Conservation (phyloP, 345 rosid genomes). For the Salix dunnii region DNA sequence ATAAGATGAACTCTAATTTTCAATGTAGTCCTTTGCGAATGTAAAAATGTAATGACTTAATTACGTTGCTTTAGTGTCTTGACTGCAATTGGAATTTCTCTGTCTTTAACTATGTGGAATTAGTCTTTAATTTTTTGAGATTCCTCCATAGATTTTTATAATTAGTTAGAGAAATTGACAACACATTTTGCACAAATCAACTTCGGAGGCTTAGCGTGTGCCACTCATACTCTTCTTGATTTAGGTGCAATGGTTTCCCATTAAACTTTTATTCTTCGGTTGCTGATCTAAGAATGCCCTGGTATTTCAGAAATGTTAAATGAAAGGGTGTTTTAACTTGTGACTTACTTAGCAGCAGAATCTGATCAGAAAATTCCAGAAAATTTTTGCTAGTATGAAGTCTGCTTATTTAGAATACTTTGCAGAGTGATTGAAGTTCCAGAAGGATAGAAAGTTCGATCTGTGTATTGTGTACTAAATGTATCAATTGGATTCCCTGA, state of each 20-base stretch:
- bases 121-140: neutral
- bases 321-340: neutral
- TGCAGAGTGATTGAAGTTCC: neutral
- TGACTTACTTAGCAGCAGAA: neutral
- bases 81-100: neutral
- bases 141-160: neutral
- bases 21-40: neutral
- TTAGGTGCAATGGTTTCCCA: neutral
- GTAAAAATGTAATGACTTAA: neutral
- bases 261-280: neutral
- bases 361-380: neutral
- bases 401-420: neutral
- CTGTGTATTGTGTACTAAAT: neutral
- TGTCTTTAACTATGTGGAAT: neutral
- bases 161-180: neutral
- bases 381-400: neutral
- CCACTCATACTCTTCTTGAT: neutral
- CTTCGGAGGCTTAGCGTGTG: neutral
- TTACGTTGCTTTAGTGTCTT: neutral
- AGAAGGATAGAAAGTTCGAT: neutral
- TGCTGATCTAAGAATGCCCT: neutral
- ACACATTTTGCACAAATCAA: neutral
- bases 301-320: neutral
- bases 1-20: neutral
- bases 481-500: neutral